A percentile compares a stretch with the other conserved stretches of the same genome.
Conservation (phyloP, 164 flowering plant species). For the Aristolochia californica region DNA sequence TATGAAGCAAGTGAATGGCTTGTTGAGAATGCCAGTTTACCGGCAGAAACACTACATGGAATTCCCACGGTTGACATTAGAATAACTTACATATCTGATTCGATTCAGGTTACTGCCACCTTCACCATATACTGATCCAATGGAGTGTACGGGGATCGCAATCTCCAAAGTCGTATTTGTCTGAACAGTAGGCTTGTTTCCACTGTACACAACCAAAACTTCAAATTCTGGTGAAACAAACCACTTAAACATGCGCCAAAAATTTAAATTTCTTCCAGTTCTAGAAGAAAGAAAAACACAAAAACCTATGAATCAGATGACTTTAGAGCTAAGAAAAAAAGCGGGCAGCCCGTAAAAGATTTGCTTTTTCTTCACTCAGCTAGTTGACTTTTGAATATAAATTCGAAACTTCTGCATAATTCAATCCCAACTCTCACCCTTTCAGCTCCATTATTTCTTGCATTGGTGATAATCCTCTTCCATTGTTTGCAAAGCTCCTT, state of each 20-base stretch:
- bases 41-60: too few species aligned
- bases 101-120: conserved; percentile 62
- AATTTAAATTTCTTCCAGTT: too few species aligned
- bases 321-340: too few species aligned
- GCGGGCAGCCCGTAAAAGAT: too few species aligned
- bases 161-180: conserved; percentile 84
- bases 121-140: conserved; percentile 70
- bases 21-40: too few species aligned
- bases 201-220: conserved; percentile 32
- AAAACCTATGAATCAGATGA: too few species aligned
- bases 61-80: too few species aligned
- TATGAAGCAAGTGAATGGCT: too few species aligned
- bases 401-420: background rate
- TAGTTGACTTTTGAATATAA: background rate
- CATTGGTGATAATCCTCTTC: conserved; percentile 34
- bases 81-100: conserved; percentile 54
- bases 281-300: too few species aligned
- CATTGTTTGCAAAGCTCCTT: conserved; percentile 23
- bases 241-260: too few species aligned
- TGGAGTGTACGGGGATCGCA: conserved; percentile 43
- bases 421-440: conserved; percentile 34
- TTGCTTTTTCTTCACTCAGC: background rate
- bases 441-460: conserved; percentile 46
- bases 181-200: conserved; percentile 53
- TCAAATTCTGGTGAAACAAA: too few species aligned